These are phyloP conservation scores for Citropsis articulata DNA, from an alignment of 345 rosid species.

Conservation along the genomic window DNA sequence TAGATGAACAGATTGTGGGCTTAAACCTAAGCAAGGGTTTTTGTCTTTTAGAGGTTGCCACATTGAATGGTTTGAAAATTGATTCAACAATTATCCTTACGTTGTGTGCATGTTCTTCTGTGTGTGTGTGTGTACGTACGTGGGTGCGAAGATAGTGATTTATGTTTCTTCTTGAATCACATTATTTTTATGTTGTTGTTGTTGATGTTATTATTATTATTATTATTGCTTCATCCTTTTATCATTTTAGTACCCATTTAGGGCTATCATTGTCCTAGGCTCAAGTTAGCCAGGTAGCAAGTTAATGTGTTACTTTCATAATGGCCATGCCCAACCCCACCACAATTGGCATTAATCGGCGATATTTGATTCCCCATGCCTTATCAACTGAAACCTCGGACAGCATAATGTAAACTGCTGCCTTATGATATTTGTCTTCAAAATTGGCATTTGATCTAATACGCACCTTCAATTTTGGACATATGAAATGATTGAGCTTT, in stretches of 20 bases:
- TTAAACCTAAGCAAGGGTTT: slow-evolving; percentile 1
- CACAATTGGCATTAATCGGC: not conserved
- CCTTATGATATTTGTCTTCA: not conserved
- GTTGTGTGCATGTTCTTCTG: not conserved
- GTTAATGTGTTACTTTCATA: not conserved
- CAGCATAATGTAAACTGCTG: not conserved
- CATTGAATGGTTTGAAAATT: not conserved
- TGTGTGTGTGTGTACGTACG: too few species aligned
- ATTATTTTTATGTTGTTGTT: not conserved
- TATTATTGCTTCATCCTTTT: not conserved
- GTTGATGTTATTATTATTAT: not conserved
- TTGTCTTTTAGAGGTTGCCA: too few species aligned
- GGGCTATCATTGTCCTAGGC: not conserved
- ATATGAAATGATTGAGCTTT: not conserved
- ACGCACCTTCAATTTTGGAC: not conserved
- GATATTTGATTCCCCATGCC: not conserved
- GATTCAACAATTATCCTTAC: not conserved
- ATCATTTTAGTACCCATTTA: not conserved
- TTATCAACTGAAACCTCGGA: slow-evolving; percentile 7
- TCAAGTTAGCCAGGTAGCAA: not conserved
- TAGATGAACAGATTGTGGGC: slow-evolving; percentile 2
- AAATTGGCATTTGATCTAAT: not conserved
- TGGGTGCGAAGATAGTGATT: not conserved
- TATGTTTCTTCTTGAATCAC: not conserved
- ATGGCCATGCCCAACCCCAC: not conserved